These are phyloP conservation scores for Cicer chorassanicum DNA, from an alignment of 306 rosid species.

Conservation along the genomic window DNA sequence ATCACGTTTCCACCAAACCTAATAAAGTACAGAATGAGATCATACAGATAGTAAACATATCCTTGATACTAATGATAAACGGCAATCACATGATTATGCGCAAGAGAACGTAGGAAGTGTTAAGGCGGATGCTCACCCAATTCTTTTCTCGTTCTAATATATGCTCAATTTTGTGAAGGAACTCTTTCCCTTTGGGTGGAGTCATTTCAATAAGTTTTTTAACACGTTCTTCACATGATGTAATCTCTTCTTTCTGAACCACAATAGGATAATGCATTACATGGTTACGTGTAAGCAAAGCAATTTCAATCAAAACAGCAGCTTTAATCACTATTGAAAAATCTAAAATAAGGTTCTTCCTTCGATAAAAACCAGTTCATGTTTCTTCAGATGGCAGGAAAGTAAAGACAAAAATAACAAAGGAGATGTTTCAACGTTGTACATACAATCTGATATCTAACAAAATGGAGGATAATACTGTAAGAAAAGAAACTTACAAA, in stretches of 20 bases:
- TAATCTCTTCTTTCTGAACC: constrained; percentile 88
- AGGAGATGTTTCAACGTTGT: background rate
- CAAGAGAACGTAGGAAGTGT: constrained; percentile 21
- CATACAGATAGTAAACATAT: constrained; percentile 13
- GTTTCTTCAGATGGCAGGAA: too few species aligned
- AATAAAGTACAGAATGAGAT: constrained; percentile 37
- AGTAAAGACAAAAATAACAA: background rate
- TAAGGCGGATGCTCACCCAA: constrained; percentile 72
- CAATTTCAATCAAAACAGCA: constrained; percentile 25
- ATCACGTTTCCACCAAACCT: constrained; percentile 99
- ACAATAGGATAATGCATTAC: constrained; percentile 25
- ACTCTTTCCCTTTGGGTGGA: constrained; percentile 83
- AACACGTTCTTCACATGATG: constrained; percentile 81
- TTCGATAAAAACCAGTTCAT: too few species aligned
- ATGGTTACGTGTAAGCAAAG: constrained; percentile 29
- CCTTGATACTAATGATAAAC: background rate
- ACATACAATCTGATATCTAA: background rate
- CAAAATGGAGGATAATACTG: background rate
- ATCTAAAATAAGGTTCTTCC: too few species aligned
- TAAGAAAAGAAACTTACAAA: background rate
- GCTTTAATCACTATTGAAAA: constrained; percentile 1
- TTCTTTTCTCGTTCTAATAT: constrained; percentile 90
- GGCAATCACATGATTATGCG: constrained; percentile 1
- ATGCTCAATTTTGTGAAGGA: constrained; percentile 88
- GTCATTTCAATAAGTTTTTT: constrained; percentile 84